phyloP scores from a whole-genome alignment of 768 basidiomycete genomes.

The Botryobasidium botryosum region DNA sequence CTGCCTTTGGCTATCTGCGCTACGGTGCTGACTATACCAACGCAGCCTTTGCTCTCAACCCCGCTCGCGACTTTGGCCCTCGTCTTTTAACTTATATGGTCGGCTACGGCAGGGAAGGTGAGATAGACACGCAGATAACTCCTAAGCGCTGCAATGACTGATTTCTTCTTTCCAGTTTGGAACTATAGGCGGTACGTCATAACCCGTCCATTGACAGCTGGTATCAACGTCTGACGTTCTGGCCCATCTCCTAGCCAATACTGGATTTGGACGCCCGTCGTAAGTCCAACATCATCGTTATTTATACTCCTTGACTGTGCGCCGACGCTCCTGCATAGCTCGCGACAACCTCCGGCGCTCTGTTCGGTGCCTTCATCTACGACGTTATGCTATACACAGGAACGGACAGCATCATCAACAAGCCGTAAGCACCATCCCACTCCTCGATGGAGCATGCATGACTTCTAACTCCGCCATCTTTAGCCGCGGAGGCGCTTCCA shows the following conservation, averaged over 20 bases:
- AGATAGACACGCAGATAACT: too few relatives aligned
- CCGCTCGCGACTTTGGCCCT: constrained; percentile 57
- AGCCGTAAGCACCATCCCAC: background rate
- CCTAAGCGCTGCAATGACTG: too few relatives aligned
- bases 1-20: background rate
- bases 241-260: too few relatives aligned
- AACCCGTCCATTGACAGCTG: too few relatives aligned
- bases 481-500: too few relatives aligned
- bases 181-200: constrained; percentile 3
- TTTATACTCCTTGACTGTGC: background rate
- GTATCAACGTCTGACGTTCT: too few relatives aligned
- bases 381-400: constrained; percentile 42
- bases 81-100: constrained; percentile 44
- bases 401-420: constrained; percentile 23
- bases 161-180: too few relatives aligned
- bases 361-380: constrained; percentile 33
- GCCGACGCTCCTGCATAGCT: constrained; percentile 2
- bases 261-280: constrained; percentile 49
- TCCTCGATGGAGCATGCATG: too few relatives aligned
- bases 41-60: constrained; percentile 45
- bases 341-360: constrained; percentile 30
- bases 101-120: constrained; percentile 30
- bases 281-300: background rate
- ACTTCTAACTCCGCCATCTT: too few relatives aligned
- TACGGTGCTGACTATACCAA: background rate